Evolutionary conservation across 2,329 filamentous ascomycete genomes (phyloP), one percentile per base, ranked within the genome.

Genomic region (Talaromyces atroroseus): DNA sequence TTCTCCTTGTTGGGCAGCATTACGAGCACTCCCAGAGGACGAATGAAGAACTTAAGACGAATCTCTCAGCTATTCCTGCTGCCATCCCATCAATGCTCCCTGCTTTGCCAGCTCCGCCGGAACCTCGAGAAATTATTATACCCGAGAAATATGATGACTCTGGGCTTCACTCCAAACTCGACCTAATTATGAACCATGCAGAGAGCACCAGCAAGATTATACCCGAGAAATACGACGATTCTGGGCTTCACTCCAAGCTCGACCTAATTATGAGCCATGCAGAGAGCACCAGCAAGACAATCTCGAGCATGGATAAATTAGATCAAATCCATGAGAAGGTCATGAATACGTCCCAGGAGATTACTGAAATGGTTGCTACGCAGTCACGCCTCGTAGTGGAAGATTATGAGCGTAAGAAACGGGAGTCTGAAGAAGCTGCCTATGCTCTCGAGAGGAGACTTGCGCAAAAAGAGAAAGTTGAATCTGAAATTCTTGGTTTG

Each of bases 291-390:
- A 82, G 82, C 52, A 86, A 90, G 66, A 84, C 88, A 1, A 82
- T 90, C 36, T 79, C 81, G 5, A 89, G 92, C 63, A 82, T 96
- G 47, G 87, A 88, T 60, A 89, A 89, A 23, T 81, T 99, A 5
- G 90, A 96, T 63, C 83, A 91, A 70, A 94, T 97, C 51, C 90
- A 96, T 66, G 82, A 88, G 61, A 89, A 95, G 63, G 90, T 99
- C 56, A 84, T 90, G 68, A 81, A 85, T 58, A 95, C 90, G 1
- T 91, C 92, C 1, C 83, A 85, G 20, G 90, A 95, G 67, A 86
- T 99, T 54, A 87, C 88, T 2, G 83, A 87, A 44, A 96, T 96
- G 68, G 82, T 97, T 20, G 82, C 86, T 2, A 79, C 80, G 2
- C 92, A 96, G 69, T 88, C 85, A 21, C 83, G 86, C 66, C 83